Evolutionary conservation across 2,329 filamentous ascomycete genomes (phyloP), one percentile per base, ranked within the genome.

Genomic region (Penicillium corylophilum): DNA sequence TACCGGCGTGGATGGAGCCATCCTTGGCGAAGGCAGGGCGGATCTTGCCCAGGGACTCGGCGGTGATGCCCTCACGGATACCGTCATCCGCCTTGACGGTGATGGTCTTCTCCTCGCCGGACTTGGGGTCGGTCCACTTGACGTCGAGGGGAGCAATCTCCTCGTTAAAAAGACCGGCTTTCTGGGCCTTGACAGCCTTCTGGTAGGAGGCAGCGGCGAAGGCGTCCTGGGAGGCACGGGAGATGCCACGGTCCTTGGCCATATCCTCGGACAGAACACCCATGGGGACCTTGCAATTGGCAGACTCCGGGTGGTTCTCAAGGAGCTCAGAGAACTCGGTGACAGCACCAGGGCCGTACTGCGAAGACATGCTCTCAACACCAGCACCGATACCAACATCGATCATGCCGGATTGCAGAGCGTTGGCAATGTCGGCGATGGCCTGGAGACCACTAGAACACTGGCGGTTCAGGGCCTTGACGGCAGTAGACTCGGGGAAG

Each of bases 221-320:
- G n/a, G 84, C 83, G 71, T 99, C 94, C 75, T 97, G 94, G 46
- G 82, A 77, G 10, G 79, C 76, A 55, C 94, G 87, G 51, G 78
- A 67, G 67, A 97, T 83, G 53, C 81, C 79, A 65, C 87, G 84
- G 71, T 91, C 90, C 75, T 90, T 88, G 62, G 93, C 94, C 93
- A 97, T 96, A 67, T 93, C 75, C 76, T 99, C 94, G 24, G 90
- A 96, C 44, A 97, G 80, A 10, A 91, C 83, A 64, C 93, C 93
- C 94, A 97, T 97, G 71, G 91, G 87, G 3, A 97, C 93, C 78
- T 95, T 96, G 85, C 94, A 99, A 82, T 96, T 95, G 66, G 88
- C 88, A 22, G 92, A 83, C 70, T 94, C 87, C 59, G 84, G 81
- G 79, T 93, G 82, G 64, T 79, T 82, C 69, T 96, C 89, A 58